Evolutionary conservation across 2,329 filamentous ascomycete species (phyloP).

Genomic region (Septoria linicola): DNA sequence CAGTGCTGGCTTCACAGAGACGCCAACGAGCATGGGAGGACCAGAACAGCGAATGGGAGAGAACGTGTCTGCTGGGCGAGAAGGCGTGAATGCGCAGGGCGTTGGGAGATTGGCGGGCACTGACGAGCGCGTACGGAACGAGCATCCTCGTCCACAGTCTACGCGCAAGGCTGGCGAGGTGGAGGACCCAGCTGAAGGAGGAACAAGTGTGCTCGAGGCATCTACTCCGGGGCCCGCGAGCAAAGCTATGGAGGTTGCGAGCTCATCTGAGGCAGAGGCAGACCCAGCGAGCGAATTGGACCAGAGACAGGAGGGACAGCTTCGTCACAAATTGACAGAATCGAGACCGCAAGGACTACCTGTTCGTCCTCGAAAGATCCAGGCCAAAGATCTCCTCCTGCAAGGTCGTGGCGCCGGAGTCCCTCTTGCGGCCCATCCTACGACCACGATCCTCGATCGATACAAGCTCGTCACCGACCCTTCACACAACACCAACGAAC

Average conservation of each 20-base stretch:
- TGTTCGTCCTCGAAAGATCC: constrained; percentile 7
- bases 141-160: constrained; percentile 16
- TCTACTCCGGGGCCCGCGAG: too few species aligned
- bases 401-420: constrained; percentile 27
- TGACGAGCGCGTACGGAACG: constrained; percentile 16
- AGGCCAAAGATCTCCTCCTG: constrained; percentile 20
- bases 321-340: constrained; percentile 9
- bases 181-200: constrained; percentile 19
- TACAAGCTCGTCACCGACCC: constrained; percentile 25
- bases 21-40: constrained; percentile 15
- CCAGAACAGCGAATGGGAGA: constrained; percentile 26
- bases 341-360: constrained; percentile 9
- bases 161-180: constrained; percentile 6
- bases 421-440: constrained; percentile 26
- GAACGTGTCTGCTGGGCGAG: constrained; percentile 26
- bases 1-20: constrained; percentile 23
- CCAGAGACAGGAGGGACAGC: neutral
- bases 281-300: neutral
- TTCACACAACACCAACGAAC: constrained; percentile 1
- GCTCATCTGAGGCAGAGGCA: neutral
- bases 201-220: constrained; percentile 16
- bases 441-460: constrained; percentile 30
- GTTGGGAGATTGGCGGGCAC: constrained; percentile 12
- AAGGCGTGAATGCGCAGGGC: constrained; percentile 29
- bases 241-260: neutral